Conservation (phyloP, 495 filamentous ascomycete species). For the Penicillium waksmanii region DNA sequence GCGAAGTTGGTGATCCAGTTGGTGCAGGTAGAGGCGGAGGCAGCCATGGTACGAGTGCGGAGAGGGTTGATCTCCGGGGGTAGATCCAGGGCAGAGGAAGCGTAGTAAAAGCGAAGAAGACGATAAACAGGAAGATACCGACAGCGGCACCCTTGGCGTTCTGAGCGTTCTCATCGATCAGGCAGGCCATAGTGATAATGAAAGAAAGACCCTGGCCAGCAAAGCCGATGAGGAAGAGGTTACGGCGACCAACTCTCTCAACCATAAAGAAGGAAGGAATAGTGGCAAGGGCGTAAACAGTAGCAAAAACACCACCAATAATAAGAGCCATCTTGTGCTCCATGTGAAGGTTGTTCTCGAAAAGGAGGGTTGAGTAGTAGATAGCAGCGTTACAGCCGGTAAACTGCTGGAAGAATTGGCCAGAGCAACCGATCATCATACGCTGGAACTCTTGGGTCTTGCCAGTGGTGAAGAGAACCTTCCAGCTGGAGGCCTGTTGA, state of each 20-base stretch:
- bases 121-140: slow-evolving; percentile 46
- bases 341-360: slow-evolving; percentile 64
- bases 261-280: slow-evolving; percentile 69
- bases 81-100: slow-evolving; percentile 70
- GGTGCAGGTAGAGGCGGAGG: slow-evolving; percentile 46
- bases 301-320: slow-evolving; percentile 78
- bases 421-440: slow-evolving; percentile 47
- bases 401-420: slow-evolving; percentile 77
- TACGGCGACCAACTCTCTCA: slow-evolving; percentile 72
- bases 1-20: slow-evolving; percentile 55
- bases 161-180: slow-evolving; percentile 24
- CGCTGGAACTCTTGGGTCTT: slow-evolving; percentile 53
- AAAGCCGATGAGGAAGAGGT: slow-evolving; percentile 71
- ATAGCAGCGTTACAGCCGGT: slow-evolving; percentile 79
- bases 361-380: slow-evolving; percentile 82
- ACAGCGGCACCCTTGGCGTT: slow-evolving; percentile 43
- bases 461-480: slow-evolving; percentile 43
- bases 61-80: slow-evolving; percentile 74
- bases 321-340: slow-evolving; percentile 65
- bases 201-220: slow-evolving; percentile 55
- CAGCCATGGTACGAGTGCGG: slow-evolving; percentile 68
- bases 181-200: slow-evolving; percentile 41
- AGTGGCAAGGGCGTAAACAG: slow-evolving; percentile 69
- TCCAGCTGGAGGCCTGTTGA: slow-evolving; percentile 40
- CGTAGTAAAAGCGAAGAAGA: slow-evolving; percentile 44